Percentiles rank a stretch among this genome's conserved stretches.
These are phyloP conservation scores for Voacanga thouarsii DNA, from an alignment of 257 asterid species.

Conservation along the genomic window DNA sequence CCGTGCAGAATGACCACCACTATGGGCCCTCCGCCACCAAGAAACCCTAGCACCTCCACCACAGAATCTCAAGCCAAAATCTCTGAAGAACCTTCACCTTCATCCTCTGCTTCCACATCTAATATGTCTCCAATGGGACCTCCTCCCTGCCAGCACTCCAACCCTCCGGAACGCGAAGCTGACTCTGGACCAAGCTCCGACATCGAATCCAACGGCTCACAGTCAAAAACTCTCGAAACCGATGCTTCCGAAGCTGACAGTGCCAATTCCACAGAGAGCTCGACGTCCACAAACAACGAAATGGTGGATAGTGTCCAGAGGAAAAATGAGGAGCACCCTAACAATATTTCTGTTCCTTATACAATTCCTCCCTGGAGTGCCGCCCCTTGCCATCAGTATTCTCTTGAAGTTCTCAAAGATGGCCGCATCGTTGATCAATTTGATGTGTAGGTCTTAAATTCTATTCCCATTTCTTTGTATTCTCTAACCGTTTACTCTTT, in stretches of 20 bases:
- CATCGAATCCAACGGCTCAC: conserved; percentile 20
- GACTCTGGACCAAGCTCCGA: conserved; percentile 1
- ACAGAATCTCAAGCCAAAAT: conserved; percentile 11
- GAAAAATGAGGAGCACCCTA: conserved; percentile 31
- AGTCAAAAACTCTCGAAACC: conserved; percentile 21
- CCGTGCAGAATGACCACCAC: conserved; percentile 39
- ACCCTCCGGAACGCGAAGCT: conserved; percentile 25
- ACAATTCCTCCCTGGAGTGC: conserved; percentile 80
- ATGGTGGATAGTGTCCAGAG: conserved; percentile 24
- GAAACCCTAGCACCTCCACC: conserved; percentile 31
- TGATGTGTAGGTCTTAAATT: conserved; percentile 57
- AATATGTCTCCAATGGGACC: conserved; percentile 31
- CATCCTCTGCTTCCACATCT: conserved; percentile 31
- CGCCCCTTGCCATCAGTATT: conserved; percentile 60
- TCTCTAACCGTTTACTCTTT: not conserved
- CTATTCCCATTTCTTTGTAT: not conserved
- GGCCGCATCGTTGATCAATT: conserved; percentile 69
- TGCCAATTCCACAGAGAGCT: conserved; percentile 20
- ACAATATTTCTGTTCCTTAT: conserved; percentile 55
- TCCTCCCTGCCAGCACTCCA: conserved; percentile 41
- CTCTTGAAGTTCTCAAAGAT: conserved; percentile 76
- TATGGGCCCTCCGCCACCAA: conserved; percentile 77
- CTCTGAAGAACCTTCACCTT: conserved; percentile 29
- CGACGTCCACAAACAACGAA: conserved; percentile 10
- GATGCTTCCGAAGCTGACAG: conserved; percentile 14